Conservation (phyloP, 352 stramenopile genomes). For the Globisporangium parvum region DNA sequence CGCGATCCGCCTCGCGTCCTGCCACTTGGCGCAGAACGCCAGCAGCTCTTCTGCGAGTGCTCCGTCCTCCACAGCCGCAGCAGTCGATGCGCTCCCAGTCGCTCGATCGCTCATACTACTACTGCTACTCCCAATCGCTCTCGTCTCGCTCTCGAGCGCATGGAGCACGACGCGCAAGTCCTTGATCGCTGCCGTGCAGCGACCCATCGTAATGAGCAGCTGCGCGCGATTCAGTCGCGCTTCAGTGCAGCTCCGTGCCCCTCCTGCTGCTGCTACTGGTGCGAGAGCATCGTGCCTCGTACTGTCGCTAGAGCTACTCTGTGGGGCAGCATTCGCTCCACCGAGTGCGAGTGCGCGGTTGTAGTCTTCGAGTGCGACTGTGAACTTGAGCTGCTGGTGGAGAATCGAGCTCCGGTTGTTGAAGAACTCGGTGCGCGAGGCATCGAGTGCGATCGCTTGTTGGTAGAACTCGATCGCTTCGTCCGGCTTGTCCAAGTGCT, state of each 20-base stretch:
- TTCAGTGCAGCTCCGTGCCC: constrained; percentile 18
- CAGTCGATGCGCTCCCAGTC: neutral
- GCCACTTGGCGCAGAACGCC: constrained; percentile 44
- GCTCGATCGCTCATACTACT: neutral
- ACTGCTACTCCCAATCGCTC: neutral
- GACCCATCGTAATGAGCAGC: constrained; percentile 44
- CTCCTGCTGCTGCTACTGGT: neutral
- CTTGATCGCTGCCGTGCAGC: constrained; percentile 30
- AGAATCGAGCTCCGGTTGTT: constrained; percentile 53
- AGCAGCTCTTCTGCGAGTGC: constrained; percentile 23
- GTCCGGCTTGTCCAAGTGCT: constrained; percentile 30
- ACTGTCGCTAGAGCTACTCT: neutral
- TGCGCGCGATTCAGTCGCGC: constrained; percentile 46
- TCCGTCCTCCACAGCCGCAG: constrained; percentile 18
- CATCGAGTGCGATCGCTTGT: constrained; percentile 37
- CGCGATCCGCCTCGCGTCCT: constrained; percentile 32
- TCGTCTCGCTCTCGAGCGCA: neutral
- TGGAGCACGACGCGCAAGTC: constrained; percentile 26
- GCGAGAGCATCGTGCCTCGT: neutral
- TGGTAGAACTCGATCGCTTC: constrained; percentile 50
- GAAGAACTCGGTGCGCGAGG: constrained; percentile 36
- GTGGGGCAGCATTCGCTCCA: neutral
- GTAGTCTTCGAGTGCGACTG: constrained; percentile 48
- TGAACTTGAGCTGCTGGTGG: constrained; percentile 47
- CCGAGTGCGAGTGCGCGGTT: constrained; percentile 30